Conservation (phyloP, 1,139 yeast species). For the Candida buenavistaensis region DNA sequence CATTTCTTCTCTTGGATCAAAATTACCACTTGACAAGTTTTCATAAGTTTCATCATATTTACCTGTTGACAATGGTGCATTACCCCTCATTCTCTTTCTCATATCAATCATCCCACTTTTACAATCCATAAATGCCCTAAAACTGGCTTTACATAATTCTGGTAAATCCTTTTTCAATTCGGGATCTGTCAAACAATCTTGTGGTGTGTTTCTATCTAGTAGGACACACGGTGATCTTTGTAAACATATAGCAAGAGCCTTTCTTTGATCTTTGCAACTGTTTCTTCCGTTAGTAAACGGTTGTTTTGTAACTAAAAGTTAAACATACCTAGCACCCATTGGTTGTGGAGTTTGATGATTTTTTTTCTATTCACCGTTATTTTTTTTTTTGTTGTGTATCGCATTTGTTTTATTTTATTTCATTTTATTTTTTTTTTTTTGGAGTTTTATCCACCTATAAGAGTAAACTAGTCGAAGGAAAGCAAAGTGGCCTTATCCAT, state of each 20-base stretch:
- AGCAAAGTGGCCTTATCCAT: too few relatives aligned
- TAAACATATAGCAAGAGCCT: conserved; percentile 89
- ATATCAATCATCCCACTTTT: conserved; percentile 82
- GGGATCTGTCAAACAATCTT: conserved; percentile 82
- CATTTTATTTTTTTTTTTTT: too few relatives aligned
- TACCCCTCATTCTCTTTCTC: conserved; percentile 90
- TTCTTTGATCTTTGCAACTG: conserved; percentile 91
- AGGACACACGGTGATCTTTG: conserved; percentile 97
- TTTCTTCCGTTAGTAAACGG: too few relatives aligned
- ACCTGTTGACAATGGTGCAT: conserved; percentile 91
- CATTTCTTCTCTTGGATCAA: conserved; percentile 80
- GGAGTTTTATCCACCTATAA: too few relatives aligned
- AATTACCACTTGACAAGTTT: conserved; percentile 75
- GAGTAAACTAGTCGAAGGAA: too few relatives aligned
- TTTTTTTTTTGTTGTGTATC: conserved; percentile 3
- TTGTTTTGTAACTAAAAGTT: background rate
- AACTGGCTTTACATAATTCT: conserved; percentile 81
- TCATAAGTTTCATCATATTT: conserved; percentile 85
- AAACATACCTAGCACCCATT: conserved; percentile 37
- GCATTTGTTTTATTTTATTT: too few relatives aligned
- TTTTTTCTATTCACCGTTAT: background rate
- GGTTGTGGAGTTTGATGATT: conserved; percentile 1
- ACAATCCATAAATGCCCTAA: conserved; percentile 86
- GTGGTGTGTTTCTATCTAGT: conserved; percentile 86
- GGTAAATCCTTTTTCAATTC: conserved; percentile 76